phyloP scores from a whole-genome alignment of 169 alveolate genomes.

The Cytauxzoon felis region DNA sequence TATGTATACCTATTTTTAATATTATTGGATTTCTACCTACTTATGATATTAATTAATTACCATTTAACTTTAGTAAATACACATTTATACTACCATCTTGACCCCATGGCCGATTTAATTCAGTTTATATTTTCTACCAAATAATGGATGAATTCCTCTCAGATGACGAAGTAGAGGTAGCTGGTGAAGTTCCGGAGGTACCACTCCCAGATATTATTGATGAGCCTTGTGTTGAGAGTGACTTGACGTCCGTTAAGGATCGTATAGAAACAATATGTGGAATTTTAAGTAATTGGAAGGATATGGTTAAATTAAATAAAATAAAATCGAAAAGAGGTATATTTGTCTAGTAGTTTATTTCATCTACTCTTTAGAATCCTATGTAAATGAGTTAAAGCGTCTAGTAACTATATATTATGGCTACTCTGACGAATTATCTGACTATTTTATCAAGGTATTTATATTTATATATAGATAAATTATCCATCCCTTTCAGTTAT shows the following conservation, averaged over 20 bases:
- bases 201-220: slow-evolving; percentile 39
- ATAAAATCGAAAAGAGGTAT: slow-evolving; percentile 26
- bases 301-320: slow-evolving; percentile 34
- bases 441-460: slow-evolving; percentile 70
- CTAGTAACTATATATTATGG: slow-evolving; percentile 83
- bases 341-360: not conserved
- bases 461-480: no score
- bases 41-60: no score
- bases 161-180: slow-evolving; percentile 49
- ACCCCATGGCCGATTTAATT: no score
- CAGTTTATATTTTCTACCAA: no score
- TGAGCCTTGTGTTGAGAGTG: slow-evolving; percentile 74
- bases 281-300: slow-evolving; percentile 62
- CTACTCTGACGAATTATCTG: slow-evolving; percentile 85
- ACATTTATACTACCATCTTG: no score
- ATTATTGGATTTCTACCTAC: no score
- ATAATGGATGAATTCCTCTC: slow-evolving; percentile 14
- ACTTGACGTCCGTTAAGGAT: slow-evolving; percentile 70
- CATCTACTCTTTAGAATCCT: slow-evolving; percentile 21
- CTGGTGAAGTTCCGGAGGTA: slow-evolving; percentile 54
- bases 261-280: slow-evolving; percentile 71
- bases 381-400: slow-evolving; percentile 61
- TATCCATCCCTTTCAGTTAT: slow-evolving; percentile 67
- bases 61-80: no score
- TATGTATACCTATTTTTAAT: no score